phyloP scores from a whole-genome alignment of 768 basidiomycete genomes.

The Punctularia strigosozonata region DNA sequence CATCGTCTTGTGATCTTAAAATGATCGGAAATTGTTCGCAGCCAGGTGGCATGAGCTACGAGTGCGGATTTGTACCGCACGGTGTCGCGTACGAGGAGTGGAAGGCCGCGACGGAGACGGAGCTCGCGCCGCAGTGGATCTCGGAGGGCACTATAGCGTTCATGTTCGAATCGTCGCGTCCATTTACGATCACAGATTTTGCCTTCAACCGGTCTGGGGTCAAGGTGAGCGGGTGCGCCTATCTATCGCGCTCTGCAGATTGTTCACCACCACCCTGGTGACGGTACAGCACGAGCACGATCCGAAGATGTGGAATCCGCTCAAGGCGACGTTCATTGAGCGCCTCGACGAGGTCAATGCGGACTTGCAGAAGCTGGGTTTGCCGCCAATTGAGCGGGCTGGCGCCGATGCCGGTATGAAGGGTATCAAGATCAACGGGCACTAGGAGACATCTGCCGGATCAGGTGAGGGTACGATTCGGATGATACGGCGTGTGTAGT shows the following conservation, averaged over 20 bases:
- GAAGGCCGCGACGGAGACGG: slow-evolving; percentile 41
- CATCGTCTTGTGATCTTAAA: too few species aligned
- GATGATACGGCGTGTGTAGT: too few species aligned
- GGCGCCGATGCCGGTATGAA: too few species aligned
- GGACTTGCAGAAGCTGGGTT: slow-evolving; percentile 13
- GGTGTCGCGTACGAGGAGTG: slow-evolving; percentile 54
- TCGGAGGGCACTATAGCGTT: slow-evolving; percentile 45
- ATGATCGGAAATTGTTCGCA: too few species aligned
- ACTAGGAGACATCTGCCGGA: too few species aligned
- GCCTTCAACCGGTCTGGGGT: slow-evolving; percentile 46
- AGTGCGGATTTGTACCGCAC: slow-evolving; percentile 54
- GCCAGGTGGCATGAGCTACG: slow-evolving; percentile 51
- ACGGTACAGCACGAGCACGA: slow-evolving; percentile 33
- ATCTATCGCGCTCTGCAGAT: not conserved
- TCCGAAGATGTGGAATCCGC: slow-evolving; percentile 55
- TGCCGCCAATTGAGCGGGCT: too few species aligned
- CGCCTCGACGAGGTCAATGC: slow-evolving; percentile 45
- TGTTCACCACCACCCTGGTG: not conserved
- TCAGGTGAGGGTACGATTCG: too few species aligned
- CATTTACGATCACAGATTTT: slow-evolving; percentile 52
- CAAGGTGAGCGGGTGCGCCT: slow-evolving; percentile 28
- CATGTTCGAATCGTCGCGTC: slow-evolving; percentile 56
- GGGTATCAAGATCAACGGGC: too few species aligned
- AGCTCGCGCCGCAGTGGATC: slow-evolving; percentile 37
- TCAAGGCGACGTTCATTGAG: slow-evolving; percentile 45